Conservation (phyloP, 2,329 filamentous ascomycete genomes). For the Aspergillus melleus region DNA sequence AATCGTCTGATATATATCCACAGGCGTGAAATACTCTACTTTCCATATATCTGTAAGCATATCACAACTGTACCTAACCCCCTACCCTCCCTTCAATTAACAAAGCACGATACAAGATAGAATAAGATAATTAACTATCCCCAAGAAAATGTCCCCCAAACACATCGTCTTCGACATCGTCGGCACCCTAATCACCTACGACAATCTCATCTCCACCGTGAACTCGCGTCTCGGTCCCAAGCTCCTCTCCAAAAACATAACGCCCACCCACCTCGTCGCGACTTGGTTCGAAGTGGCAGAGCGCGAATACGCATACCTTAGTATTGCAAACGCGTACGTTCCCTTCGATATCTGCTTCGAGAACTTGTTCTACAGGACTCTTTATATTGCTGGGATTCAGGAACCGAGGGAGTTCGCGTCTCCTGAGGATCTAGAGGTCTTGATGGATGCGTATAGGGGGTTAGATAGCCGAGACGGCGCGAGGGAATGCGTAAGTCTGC, state of each 20-base stretch:
- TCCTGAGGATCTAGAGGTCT: slow-evolving; percentile 39
- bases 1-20: no score
- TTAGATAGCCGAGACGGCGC: slow-evolving; percentile 36
- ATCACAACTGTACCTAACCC: no score
- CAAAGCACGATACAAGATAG: no score
- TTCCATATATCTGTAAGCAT: no score
- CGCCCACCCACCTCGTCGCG: slow-evolving; percentile 40
- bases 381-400: slow-evolving; percentile 41
- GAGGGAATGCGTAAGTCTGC: slow-evolving; percentile 37
- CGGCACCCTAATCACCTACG: slow-evolving; percentile 46
- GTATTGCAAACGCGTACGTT: slow-evolving; percentile 40
- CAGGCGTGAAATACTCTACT: no score
- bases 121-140: no score
- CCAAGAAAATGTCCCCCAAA: not conserved
- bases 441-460: slow-evolving; percentile 36
- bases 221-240: slow-evolving; percentile 38
- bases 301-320: slow-evolving; percentile 48
- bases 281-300: slow-evolving; percentile 47
- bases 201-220: slow-evolving; percentile 41
- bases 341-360: slow-evolving; percentile 41
- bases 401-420: slow-evolving; percentile 41
- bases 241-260: slow-evolving; percentile 36
- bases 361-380: slow-evolving; percentile 46
- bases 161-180: slow-evolving; percentile 33
- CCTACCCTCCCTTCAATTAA: no score